Evolutionary conservation across 2,329 filamentous ascomycete species (phyloP).

Genomic region (Pseudocercospora vitis): DNA sequence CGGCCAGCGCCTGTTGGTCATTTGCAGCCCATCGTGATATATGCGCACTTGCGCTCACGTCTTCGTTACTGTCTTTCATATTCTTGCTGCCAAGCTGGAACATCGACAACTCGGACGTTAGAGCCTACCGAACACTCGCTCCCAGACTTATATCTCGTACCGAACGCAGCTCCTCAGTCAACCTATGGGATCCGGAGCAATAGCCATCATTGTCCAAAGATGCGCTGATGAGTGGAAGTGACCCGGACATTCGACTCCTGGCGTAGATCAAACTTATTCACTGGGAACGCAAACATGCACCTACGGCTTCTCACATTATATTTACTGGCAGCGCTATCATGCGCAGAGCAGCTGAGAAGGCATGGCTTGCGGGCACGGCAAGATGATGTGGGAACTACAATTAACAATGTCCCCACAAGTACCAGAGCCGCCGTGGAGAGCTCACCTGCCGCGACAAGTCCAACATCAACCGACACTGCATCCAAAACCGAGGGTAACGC

Average conservation of each 20-base stretch:
- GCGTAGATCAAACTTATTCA: not conserved
- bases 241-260: conserved; percentile 5
- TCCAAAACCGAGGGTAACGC: conserved; percentile 7
- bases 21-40: conserved; percentile 12
- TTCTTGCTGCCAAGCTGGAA: conserved; percentile 7
- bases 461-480: conserved; percentile 9
- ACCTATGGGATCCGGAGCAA: conserved; percentile 3
- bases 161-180: not conserved
- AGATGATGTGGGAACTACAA: conserved; percentile 9
- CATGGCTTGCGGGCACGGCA: conserved; percentile 12
- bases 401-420: not conserved
- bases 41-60: conserved; percentile 5
- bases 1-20: conserved; percentile 4
- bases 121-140: conserved; percentile 2
- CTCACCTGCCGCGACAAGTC: conserved; percentile 1
- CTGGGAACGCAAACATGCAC: conserved; percentile 10
- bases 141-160: not conserved
- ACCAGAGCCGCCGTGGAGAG: conserved; percentile 9
- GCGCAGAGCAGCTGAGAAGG: conserved; percentile 12
- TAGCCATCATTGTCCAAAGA: not conserved
- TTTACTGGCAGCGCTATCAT: conserved; percentile 11
- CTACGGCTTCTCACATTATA: conserved; percentile 4
- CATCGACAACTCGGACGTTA: not conserved
- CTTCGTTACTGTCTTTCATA: conserved; percentile 9
- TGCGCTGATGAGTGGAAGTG: conserved; percentile 9